Base-by-base conservation (phyloP, 441 rosid species). In the Corymbia citriodora region DNA sequence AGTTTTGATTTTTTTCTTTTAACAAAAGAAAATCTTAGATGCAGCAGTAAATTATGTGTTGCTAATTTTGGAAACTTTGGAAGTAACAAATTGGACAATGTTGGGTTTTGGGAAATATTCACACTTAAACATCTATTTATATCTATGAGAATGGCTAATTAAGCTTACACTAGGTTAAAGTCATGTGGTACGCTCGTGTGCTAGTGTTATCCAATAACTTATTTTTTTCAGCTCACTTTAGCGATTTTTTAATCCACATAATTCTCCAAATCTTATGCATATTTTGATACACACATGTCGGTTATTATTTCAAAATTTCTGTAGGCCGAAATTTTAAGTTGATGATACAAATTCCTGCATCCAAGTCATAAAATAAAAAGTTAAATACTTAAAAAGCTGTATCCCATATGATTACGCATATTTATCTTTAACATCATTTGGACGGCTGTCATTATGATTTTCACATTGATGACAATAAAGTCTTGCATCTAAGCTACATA, bases 151-250 rank as follows among this genome's bases (percentile, higher is more conserved):
- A 19, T 65, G 36, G 74, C 40, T n/a, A 65, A n/a, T 0, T 5
- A 65, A 65, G 5, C 74, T 65, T 7, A 10, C 21, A 0, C 0
- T 3, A 15, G 6, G 74, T n/a, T 65, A 10, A 36, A 36, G 74
- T 19, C 36, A n/a, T 14, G 40, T 10, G 8, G 0, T 10, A n/a
- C 8, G 15, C 19, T 65, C 0, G 9, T 3, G 72, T n/a, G 74
- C 45, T 40, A 65, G 16, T 19, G n/a, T 65, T 2, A n/a, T 36
- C 18, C 6, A n/a, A 4, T 65, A n/a, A 19, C n/a, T 65, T 65
- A n/a, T n/a, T n/a, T 63, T 29, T 63, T 17, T 27, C 29, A 29
- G 45, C 10, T 63, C 70, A 29, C 33, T 29, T 65, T 59, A 59
- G 63, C 29, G 25, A 59, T 25, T 13, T 23, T 25, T 59, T 59